Evolutionary conservation across 768 basidiomycete genomes (phyloP), one percentile per base, ranked within the genome.

Genomic region (Kwoniella sp.): DNA sequence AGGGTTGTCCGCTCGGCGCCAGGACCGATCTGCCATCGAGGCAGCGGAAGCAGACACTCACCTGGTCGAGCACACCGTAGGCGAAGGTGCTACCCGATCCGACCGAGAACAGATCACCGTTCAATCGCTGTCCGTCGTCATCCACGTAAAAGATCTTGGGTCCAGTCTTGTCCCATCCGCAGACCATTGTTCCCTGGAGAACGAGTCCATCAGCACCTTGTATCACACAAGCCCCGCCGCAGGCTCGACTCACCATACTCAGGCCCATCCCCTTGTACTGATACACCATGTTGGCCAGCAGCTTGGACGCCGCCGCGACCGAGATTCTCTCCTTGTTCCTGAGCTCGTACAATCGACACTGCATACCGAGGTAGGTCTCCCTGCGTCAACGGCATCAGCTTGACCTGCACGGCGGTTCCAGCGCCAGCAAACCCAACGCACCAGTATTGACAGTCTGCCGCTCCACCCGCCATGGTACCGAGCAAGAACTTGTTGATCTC

Each of bases 391-490:
- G n/a, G 33, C 20, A 20, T 42, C 26, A 32, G 38, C 17, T 20
- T 9, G 14, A 6, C 22, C 22, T 23, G 33, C 5, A 19, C 7
- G 23, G 4, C 5, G 33, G 27, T 25, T 29, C 20, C 27, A 7
- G 28, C 15, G 19, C 14, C 23, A 20, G 28, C 31, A 23, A 43
- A 46, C 19, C 15, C 23, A 23, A 40, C 73, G 53, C 46, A 74
- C 73, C 73, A 74, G 48, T 74, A 74, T 57, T 74, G 65, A 49
- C 64, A 79, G 80, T 60, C 69, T 84, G 91, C 93, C 64, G 95
- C 95, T 75, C 93, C 93, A 76, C 95, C 95, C 57, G 95, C 95
- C 93, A 99, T 98, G 1, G 95, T 99, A 56, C 95, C 95, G n/a
- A 99, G 81, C 43, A 99, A 77, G 78, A 91, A 98, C 34, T 89